Evolutionary conservation across 108 stramenopile species (phyloP), one percentile per base, ranked within the genome.

Genomic region (Nitzschia inconspicua): DNA sequence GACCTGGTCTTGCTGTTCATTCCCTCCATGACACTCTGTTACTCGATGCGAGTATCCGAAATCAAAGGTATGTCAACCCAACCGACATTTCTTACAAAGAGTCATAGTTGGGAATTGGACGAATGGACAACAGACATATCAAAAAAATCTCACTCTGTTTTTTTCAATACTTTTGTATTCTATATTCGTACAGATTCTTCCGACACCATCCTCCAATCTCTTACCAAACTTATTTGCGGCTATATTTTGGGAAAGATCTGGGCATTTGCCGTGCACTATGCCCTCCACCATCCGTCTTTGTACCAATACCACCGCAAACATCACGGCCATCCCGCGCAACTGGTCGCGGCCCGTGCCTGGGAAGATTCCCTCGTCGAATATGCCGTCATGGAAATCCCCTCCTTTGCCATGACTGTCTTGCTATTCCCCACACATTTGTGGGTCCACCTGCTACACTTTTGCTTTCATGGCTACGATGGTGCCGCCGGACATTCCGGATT

Each of bases 391-490:
- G 70, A 71, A 28, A 28, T 71, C 3, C 70, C 70, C 2, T 71
- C 70, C 4, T 71, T 71, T 50, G 70, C 46, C 6, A 46, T 71
- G 53, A 31, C 44, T 5, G 20, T 71, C 0, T 14, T 65, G 13
- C 51, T 71, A 0, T 71, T 71, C 18, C 70, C 70, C 9, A 71
- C 70, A 9, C 55, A 47, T 8, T 58, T 57, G 4, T 29, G 22
- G 27, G 37, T 42, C 8, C 63, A 65, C 20, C 22, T 71, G 55
- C 18, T 64, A 3, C 70, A 65, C 28, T 71, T 71, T 40, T 31
- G 47, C 36, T 58, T 36, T 16, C 70, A 71, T 58, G 70, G 70
- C 4, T 71, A 41, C 19, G 70, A 71, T 64, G 70, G 70, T 31
- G 70, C 70, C n/a, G 28, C 42, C 7, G 60, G 60, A 13, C 70